phyloP scores from a whole-genome alignment of 176 grass and related monocot genomes.

The Eragrostis nindensis region DNA sequence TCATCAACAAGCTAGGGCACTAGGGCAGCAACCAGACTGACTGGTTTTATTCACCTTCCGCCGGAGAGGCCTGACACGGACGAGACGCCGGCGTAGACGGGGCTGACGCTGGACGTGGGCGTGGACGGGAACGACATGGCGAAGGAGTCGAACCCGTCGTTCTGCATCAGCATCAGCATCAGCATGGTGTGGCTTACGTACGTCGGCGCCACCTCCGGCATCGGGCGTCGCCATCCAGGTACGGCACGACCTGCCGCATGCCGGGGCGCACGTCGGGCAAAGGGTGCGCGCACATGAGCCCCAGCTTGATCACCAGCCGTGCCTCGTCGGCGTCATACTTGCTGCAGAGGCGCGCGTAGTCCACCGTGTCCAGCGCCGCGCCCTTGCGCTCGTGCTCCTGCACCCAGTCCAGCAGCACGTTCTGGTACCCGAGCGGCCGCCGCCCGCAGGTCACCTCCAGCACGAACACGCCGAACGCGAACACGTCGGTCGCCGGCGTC shows the following conservation, averaged over 20 bases:
- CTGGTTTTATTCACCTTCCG: constrained; percentile 35
- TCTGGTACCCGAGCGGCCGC: constrained; percentile 50
- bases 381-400: constrained; percentile 54
- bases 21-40: too few species aligned
- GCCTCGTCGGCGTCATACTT: constrained; percentile 69
- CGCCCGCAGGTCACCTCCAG: constrained; percentile 64
- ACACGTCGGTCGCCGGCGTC: constrained; percentile 61
- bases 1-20: too few species aligned
- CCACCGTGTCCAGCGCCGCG: constrained; percentile 46
- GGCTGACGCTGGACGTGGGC: constrained; percentile 33
- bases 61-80: constrained; percentile 59
- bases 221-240: constrained; percentile 50
- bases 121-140: constrained; percentile 58
- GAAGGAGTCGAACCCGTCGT: constrained; percentile 64
- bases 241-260: constrained; percentile 56
- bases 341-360: constrained; percentile 53
- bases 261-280: constrained; percentile 40
- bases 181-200: constrained; percentile 53
- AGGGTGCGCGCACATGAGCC: constrained; percentile 60
- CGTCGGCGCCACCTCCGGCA: constrained; percentile 50
- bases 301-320: constrained; percentile 38
- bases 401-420: constrained; percentile 63
- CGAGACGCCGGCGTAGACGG: constrained; percentile 31
- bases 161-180: constrained; percentile 60
- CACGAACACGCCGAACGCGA: constrained; percentile 58